Percentiles rank a stretch among this genome's conserved stretches.
phyloP scores from a whole-genome alignment of 352 stramenopile species.

The Thraustochytrium sp. region DNA sequence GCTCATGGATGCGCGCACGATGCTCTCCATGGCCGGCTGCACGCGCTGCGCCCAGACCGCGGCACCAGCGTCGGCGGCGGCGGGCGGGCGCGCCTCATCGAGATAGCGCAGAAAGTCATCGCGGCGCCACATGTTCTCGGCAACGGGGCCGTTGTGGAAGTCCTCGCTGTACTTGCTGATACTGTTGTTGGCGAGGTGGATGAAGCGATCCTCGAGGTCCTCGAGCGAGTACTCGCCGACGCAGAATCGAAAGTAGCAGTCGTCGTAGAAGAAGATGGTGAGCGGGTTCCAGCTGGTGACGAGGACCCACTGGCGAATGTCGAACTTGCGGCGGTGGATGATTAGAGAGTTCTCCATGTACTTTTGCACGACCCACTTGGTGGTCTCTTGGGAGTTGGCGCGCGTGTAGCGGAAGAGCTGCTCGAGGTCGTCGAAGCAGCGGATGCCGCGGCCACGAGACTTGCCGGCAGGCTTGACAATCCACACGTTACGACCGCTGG shows the following conservation, averaged over 20 bases:
- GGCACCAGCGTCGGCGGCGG: constrained; percentile 46
- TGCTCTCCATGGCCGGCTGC: constrained; percentile 73
- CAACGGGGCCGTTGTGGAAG: constrained; percentile 67
- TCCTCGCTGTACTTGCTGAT: constrained; percentile 84
- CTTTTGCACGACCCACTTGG: constrained; percentile 62
- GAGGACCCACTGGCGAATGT: constrained; percentile 77
- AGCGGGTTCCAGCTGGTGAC: constrained; percentile 85
- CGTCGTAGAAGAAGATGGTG: constrained; percentile 81
- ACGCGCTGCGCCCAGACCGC: constrained; percentile 67
- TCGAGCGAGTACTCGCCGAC: constrained; percentile 57
- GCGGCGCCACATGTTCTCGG: constrained; percentile 60
- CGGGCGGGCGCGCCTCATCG: constrained; percentile 39
- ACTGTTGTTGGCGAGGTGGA: constrained; percentile 87
- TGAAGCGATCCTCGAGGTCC: constrained; percentile 66
- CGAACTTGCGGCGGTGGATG: constrained; percentile 59
- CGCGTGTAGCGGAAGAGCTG: constrained; percentile 52
- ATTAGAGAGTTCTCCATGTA: constrained; percentile 65
- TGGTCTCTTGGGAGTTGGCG: constrained; percentile 31
- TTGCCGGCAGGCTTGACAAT: constrained; percentile 80
- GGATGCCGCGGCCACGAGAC: constrained; percentile 73
- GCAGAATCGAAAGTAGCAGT: constrained; percentile 84
- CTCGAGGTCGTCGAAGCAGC: constrained; percentile 76
- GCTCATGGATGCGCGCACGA: constrained; percentile 69
- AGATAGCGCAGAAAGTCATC: constrained; percentile 55
- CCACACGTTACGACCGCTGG: constrained; percentile 71